phyloP scores from a whole-genome alignment of 1,139 yeast genomes.

The Arxiozyma telluris region DNA sequence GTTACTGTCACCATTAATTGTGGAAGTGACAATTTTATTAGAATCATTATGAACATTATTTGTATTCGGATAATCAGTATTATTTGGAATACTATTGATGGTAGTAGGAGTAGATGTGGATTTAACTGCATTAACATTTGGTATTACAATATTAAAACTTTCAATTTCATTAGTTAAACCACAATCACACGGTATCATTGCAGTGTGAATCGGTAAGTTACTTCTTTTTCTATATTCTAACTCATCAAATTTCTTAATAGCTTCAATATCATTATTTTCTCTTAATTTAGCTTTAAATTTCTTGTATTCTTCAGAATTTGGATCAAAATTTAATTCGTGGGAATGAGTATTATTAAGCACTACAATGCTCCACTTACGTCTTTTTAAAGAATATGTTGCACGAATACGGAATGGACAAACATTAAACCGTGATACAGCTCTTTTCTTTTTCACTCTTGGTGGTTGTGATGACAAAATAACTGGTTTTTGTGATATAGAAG shows the following conservation, averaged over 20 bases:
- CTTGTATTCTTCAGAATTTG: slow-evolving; percentile 29
- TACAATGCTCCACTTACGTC: slow-evolving; percentile 51
- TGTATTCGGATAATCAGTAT: too few species aligned
- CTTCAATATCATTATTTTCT: slow-evolving; percentile 24
- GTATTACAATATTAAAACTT: slow-evolving; percentile 28
- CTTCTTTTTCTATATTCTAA: slow-evolving; percentile 27
- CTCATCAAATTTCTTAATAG: slow-evolving; percentile 31
- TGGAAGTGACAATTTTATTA: neutral
- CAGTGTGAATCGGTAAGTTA: slow-evolving; percentile 27
- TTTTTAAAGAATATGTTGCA: slow-evolving; percentile 53
- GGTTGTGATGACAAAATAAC: neutral
- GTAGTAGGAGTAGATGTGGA: neutral
- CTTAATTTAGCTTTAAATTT: slow-evolving; percentile 27
- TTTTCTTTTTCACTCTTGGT: slow-evolving; percentile 19
- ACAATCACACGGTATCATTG: slow-evolving; percentile 31
- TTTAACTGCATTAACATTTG: slow-evolving; percentile 9
- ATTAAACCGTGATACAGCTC: slow-evolving; percentile 29
- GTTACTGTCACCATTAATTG: too few species aligned
- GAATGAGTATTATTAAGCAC: slow-evolving; percentile 48
- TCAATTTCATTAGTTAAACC: slow-evolving; percentile 31
- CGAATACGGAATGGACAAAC: slow-evolving; percentile 63
- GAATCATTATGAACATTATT: too few species aligned
- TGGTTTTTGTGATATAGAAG: neutral
- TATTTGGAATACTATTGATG: neutral
- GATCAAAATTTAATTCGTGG: slow-evolving; percentile 28